These are phyloP conservation scores for Lagenidium giganteum DNA, from an alignment of 352 stramenopile species.

Conservation along the genomic window DNA sequence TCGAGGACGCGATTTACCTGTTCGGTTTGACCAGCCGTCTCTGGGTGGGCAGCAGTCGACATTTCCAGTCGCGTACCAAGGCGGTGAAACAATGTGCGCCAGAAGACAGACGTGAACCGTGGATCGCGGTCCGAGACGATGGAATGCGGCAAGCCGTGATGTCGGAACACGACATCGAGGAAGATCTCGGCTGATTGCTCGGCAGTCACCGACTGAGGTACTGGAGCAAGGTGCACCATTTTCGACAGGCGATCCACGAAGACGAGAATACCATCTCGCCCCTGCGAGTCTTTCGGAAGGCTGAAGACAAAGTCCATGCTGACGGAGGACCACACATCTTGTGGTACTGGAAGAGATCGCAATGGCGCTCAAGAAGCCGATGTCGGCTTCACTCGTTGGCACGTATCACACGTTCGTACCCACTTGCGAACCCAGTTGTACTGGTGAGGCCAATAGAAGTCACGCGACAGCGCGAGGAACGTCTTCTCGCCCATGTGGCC, in stretches of 20 bases:
- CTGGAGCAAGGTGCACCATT: conserved; percentile 12
- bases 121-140: conserved; percentile 15
- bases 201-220: conserved; percentile 3
- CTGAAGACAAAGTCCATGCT: conserved; percentile 15
- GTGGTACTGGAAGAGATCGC: conserved; percentile 7
- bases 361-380: no score
- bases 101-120: conserved; percentile 13
- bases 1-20: no score
- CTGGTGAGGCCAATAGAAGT: conserved; percentile 18
- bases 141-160: conserved; percentile 5
- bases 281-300: conserved; percentile 1
- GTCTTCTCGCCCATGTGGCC: conserved; percentile 22
- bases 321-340: conserved; percentile 10
- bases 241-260: conserved; percentile 21
- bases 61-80: conserved; percentile 6
- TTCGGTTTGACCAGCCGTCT: no score
- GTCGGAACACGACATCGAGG: conserved; percentile 13
- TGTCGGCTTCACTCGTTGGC: conserved; percentile 20
- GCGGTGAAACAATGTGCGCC: conserved; percentile 6
- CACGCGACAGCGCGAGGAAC: conserved; percentile 2
- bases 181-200: conserved; percentile 13
- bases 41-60: no score
- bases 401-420: conserved; percentile 16
- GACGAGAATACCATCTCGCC: conserved; percentile 10
- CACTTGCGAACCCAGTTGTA: conserved; percentile 18